Conservation (phyloP, 164 flowering plant species). For the Tetracentron sinense region DNA sequence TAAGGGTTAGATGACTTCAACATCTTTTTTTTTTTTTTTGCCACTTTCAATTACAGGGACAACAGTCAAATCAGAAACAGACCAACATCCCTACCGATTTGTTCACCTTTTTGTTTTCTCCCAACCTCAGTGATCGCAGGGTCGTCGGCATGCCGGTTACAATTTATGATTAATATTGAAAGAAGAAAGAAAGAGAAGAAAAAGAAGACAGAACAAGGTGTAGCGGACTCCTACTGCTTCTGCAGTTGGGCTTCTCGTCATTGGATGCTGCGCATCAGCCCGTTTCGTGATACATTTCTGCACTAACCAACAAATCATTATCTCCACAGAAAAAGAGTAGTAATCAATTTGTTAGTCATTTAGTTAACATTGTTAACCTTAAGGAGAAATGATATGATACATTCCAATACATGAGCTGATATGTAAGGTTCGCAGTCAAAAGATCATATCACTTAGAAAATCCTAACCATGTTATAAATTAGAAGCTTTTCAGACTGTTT, state of each 20-base stretch:
- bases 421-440: no score
- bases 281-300: conserved; percentile 60
- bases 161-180: conserved; percentile 39
- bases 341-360: neutral
- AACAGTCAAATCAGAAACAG: conserved; percentile 53
- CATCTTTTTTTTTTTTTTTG: conserved; percentile 21
- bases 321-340: neutral
- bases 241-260: conserved; percentile 27
- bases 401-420: no score
- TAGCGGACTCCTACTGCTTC: conserved; percentile 23
- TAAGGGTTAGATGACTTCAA: conserved; percentile 56
- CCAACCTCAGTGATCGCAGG: conserved; percentile 21
- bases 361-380: neutral
- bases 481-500: no score
- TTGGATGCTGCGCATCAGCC: conserved; percentile 62
- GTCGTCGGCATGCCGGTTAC: conserved; percentile 41
- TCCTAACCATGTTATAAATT: no score
- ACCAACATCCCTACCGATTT: conserved; percentile 28
- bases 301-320: conserved; percentile 12
- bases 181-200: conserved; percentile 5
- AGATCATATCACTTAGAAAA: no score
- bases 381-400: no score
- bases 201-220: conserved; percentile 25
- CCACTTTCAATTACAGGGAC: conserved; percentile 39
- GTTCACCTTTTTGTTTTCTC: neutral